phyloP scores from a whole-genome alignment of 1,139 yeast species.

The Sugiyamaella neomexicana region DNA sequence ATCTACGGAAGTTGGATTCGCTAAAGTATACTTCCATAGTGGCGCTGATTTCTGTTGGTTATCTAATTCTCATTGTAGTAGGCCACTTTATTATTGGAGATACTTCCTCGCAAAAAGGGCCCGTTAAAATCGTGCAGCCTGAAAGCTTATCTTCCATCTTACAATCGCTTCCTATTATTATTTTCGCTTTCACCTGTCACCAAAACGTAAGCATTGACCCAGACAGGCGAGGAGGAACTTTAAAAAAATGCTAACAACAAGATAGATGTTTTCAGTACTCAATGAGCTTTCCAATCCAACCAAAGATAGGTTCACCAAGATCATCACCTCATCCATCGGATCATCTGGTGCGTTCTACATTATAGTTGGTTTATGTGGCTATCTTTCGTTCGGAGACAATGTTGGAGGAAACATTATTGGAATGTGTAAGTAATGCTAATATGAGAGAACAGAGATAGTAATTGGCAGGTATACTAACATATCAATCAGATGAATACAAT shows the following conservation, averaged over 20 bases:
- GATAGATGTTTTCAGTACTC: conserved; percentile 72
- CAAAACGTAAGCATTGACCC: conserved; percentile 49
- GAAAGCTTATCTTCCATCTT: conserved; percentile 60
- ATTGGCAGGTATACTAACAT: background rate
- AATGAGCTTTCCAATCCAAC: conserved; percentile 72
- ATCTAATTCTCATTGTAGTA: conserved; percentile 71
- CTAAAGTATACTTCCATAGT: conserved; percentile 81
- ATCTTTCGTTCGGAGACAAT: conserved; percentile 77
- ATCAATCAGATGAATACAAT: conserved; percentile 43
- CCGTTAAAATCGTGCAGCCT: conserved; percentile 54
- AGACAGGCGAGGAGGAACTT: too few species aligned
- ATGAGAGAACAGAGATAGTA: background rate
- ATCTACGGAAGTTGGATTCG: conserved; percentile 72
- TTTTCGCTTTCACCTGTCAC: conserved; percentile 94
- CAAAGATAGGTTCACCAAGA: conserved; percentile 49
- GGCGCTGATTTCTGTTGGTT: conserved; percentile 80
- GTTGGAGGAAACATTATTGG: conserved; percentile 81
- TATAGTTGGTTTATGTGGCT: conserved; percentile 78
- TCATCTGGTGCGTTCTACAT: conserved; percentile 61
- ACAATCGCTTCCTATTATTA: conserved; percentile 83
- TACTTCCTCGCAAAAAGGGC: conserved; percentile 52
- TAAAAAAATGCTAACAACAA: background rate
- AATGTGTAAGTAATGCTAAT: conserved; percentile 39
- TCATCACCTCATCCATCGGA: conserved; percentile 56
- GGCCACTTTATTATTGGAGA: conserved; percentile 56